A percentile compares a stretch with the other conserved stretches of the same genome.
Conservation (phyloP, 73 alveolate species). For the Symbiodinium natans region DNA sequence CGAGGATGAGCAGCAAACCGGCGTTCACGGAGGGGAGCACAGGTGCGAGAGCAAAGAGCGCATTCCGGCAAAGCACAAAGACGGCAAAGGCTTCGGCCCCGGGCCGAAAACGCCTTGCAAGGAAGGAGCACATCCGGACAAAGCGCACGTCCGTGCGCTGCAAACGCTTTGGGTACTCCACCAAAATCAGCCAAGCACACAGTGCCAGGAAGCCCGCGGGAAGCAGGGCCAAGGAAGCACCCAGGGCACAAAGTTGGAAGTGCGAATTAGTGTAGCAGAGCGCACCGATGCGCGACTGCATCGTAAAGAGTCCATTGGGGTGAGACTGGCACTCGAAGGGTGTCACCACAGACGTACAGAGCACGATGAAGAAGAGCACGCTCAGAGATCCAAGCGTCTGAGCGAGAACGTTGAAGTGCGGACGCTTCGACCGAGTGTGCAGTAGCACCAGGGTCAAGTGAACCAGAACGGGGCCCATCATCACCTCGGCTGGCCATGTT, state of each 20-base stretch:
- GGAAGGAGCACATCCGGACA: constrained; percentile 36
- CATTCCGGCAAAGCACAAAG: constrained; percentile 28
- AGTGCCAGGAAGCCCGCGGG: constrained; percentile 25
- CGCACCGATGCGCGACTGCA: not conserved
- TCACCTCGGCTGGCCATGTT: constrained; percentile 24
- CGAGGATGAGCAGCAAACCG: not conserved
- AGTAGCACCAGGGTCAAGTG: not conserved
- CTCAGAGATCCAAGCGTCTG: constrained; percentile 24
- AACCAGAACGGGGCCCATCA: constrained; percentile 37
- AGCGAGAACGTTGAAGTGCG: not conserved
- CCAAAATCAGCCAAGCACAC: constrained; percentile 17
- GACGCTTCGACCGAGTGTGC: not conserved
- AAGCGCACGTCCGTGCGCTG: constrained; percentile 20
- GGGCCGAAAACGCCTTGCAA: constrained; percentile 34
- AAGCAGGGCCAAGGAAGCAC: constrained; percentile 18
- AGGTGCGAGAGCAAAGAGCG: constrained; percentile 8
- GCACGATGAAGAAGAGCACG: constrained; percentile 58
- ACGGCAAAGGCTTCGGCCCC: constrained; percentile 14
- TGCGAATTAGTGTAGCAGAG: no score
- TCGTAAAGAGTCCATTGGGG: constrained; percentile 9
- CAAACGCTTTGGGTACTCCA: constrained; percentile 14
- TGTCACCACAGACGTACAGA: constrained; percentile 31
- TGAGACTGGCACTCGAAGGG: constrained; percentile 33
- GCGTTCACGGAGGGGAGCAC: constrained; percentile 6
- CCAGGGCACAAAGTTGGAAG: not conserved